phyloP scores from a whole-genome alignment of 805 yeast genomes.

The Komagataella pastoris region DNA sequence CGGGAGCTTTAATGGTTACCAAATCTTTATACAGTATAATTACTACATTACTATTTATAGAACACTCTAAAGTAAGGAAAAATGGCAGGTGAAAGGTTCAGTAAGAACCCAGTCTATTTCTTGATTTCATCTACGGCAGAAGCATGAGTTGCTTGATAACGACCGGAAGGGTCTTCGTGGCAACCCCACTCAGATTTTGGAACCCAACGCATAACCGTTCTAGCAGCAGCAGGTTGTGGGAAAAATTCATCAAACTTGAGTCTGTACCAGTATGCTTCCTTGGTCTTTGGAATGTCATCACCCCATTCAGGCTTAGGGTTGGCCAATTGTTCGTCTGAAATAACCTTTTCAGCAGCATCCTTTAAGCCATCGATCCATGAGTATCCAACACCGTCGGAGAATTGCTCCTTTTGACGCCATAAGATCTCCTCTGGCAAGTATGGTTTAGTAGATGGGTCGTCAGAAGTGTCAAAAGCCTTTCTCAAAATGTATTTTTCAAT shows the following conservation, averaged over 20 bases:
- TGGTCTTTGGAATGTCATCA: constrained; percentile 83
- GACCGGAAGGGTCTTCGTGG: constrained; percentile 96
- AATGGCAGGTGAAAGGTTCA: neutral
- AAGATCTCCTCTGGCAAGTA: constrained; percentile 93
- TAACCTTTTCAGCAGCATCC: constrained; percentile 81
- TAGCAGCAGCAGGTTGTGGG: constrained; percentile 85
- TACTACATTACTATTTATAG: neutral
- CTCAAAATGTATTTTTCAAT: constrained; percentile 94
- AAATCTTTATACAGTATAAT: neutral
- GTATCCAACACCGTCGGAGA: constrained; percentile 98
- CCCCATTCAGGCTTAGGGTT: constrained; percentile 96
- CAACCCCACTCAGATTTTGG: constrained; percentile 99
- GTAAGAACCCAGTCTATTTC: neutral
- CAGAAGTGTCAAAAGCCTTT: constrained; percentile 93
- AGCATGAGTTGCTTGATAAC: constrained; percentile 87
- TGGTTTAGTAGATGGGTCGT: constrained; percentile 64
- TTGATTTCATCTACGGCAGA: constrained; percentile 28
- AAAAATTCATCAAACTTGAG: constrained; percentile 88
- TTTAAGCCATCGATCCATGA: constrained; percentile 98
- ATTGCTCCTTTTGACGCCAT: constrained; percentile 99
- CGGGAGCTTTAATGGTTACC: neutral
- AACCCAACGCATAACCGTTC: constrained; percentile 98
- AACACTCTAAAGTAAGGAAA: neutral
- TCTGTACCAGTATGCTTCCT: constrained; percentile 99
- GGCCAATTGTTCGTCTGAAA: constrained; percentile 83